Evolutionary conservation across 1,284 basidiomycete genomes (phyloP).

Genomic region (Vanrija sp.): DNA sequence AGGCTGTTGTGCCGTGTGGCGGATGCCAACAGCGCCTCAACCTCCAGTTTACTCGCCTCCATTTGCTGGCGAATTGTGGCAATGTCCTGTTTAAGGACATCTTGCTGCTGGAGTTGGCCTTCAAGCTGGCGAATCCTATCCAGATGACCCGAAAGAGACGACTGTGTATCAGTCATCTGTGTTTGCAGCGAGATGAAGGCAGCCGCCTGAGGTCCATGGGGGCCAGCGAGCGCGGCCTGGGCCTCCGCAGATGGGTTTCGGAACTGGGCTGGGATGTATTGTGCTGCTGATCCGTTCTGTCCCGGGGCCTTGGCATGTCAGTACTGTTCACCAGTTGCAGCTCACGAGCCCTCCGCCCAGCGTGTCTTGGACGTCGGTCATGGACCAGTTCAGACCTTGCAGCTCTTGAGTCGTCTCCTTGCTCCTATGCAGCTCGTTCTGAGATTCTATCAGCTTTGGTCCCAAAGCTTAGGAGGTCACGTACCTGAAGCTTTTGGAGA

Average conservation of each 20-base stretch:
- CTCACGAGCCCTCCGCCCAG: slow-evolving; percentile 76
- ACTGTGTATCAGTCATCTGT: slow-evolving; percentile 82
- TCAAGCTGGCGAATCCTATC: slow-evolving; percentile 84
- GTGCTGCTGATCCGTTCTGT: slow-evolving; percentile 46
- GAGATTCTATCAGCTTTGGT: slow-evolving; percentile 29
- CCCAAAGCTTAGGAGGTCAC: slow-evolving; percentile 2
- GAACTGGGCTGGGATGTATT: slow-evolving; percentile 45
- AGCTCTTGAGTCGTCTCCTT: slow-evolving; percentile 90
- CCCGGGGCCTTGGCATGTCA: slow-evolving; percentile 49
- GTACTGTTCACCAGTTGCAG: neutral
- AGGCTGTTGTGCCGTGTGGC: slow-evolving; percentile 22
- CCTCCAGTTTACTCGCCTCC: slow-evolving; percentile 54
- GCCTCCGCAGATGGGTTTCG: slow-evolving; percentile 39
- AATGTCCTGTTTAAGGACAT: slow-evolving; percentile 77
- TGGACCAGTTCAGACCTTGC: slow-evolving; percentile 69
- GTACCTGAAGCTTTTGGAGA: slow-evolving; percentile 51
- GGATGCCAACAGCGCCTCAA: slow-evolving; percentile 36
- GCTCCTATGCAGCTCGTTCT: slow-evolving; percentile 89
- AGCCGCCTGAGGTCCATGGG: slow-evolving; percentile 43
- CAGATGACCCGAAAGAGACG: slow-evolving; percentile 70
- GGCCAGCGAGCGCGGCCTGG: slow-evolving; percentile 45
- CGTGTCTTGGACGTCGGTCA: slow-evolving; percentile 89
- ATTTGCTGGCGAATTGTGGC: slow-evolving; percentile 65
- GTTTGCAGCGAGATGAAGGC: slow-evolving; percentile 65
- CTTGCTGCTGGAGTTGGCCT: slow-evolving; percentile 73